Evolutionary conservation across 164 flowering plant genomes (phyloP), one percentile per base, ranked within the genome.

Genomic region (Taxillus chinensis): DNA sequence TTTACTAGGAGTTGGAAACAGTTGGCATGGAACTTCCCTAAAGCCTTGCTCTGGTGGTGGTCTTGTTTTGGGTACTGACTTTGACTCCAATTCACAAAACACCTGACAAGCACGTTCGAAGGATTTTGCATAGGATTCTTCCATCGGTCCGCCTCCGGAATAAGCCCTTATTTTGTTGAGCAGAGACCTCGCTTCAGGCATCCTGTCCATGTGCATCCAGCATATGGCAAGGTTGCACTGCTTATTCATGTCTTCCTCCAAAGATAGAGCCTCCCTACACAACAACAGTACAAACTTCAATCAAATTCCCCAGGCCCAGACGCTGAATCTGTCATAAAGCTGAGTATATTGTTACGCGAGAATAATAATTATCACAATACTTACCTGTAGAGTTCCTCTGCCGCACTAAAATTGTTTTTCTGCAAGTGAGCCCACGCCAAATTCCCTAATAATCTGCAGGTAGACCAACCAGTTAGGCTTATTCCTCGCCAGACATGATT

Each of bases 391-490:
- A 71, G 55, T 43, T 77, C 79, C 66, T 85, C 97, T 10, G 96
- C 89, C 53, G 65, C 63, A 57, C 65, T 70, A 64, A 74, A 86
- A 41, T 85, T 72, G 54, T 76, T 68, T 52, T 71, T 74, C 76
- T 84, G 96, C 80, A 92, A 63, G 77, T 83, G 75, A 58, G 95
- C 96, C 97, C 96, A 92, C 8, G 86, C 98, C 75, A 92, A 72
- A 70, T 92, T 92, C 41, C 98, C 97, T 41, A 90, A 64, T 45
- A 92, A 61, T 79, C 96, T 91, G 78, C 56, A 61, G 13, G 9
- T 48, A 48, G 51, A 48, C 4, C 46, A 6, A 48, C 51, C 51
- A 8, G 13, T 48, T 48, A 48, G 9, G 27, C 27, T 27, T 27
- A 27, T 27, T 27, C 0, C 27, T 27, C 27, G 27, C 27, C 27